Evolutionary conservation across 2,329 filamentous ascomycete genomes (phyloP).

Genomic region (Fusarium duplospermum): DNA sequence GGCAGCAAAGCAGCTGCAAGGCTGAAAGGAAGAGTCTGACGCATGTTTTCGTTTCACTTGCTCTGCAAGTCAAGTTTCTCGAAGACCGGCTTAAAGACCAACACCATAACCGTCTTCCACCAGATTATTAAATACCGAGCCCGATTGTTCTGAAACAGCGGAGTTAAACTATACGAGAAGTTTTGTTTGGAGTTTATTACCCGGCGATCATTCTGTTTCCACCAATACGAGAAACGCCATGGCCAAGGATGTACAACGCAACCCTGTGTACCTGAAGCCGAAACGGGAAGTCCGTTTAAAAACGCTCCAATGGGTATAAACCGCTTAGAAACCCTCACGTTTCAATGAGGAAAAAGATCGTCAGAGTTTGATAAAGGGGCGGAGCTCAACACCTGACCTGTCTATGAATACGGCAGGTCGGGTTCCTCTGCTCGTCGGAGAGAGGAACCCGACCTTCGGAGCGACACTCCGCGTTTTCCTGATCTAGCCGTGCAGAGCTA

Average conservation of each 20-base stretch:
- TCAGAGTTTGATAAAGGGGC: slow-evolving; percentile 7
- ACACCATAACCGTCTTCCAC: background rate
- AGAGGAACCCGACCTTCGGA: background rate
- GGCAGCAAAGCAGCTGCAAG: background rate
- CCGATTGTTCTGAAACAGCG: background rate
- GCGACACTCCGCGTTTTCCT: background rate
- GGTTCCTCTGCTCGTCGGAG: background rate
- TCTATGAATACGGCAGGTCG: slow-evolving; percentile 8
- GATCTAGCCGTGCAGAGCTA: background rate
- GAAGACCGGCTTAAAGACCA: background rate
- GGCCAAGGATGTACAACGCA: background rate
- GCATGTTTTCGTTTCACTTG: background rate
- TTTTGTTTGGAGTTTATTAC: slow-evolving; percentile 1
- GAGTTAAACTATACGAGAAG: background rate
- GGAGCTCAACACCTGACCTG: background rate
- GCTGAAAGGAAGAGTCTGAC: background rate
- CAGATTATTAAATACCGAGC: background rate
- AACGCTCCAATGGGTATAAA: slow-evolving; percentile 7
- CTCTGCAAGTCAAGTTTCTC: background rate
- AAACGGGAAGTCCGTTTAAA: background rate
- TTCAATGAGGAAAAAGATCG: slow-evolving; percentile 20
- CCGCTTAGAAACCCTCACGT: background rate
- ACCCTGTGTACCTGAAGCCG: background rate
- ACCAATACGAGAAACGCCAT: slow-evolving; percentile 11
- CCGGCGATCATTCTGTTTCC: background rate